These are phyloP conservation scores for Neolecta irregularis DNA, from an alignment of 1,139 yeast genomes.

Conservation along the genomic window DNA sequence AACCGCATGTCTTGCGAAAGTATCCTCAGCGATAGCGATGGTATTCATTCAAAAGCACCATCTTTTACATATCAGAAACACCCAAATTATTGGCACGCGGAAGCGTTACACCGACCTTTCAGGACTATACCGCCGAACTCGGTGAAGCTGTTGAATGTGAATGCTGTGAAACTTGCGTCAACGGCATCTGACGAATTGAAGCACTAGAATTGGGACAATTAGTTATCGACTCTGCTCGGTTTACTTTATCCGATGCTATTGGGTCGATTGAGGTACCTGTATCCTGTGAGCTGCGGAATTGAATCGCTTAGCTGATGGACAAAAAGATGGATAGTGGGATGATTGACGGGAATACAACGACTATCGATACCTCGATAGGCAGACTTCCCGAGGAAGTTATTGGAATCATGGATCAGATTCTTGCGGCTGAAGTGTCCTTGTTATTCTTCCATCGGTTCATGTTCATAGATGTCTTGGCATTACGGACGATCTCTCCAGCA, in stretches of 20 bases:
- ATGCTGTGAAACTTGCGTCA: no score
- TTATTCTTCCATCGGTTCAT: not conserved
- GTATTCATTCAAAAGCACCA: no score
- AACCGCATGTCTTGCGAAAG: no score
- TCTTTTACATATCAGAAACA: no score
- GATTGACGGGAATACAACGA: conserved; percentile 2
- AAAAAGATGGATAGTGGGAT: conserved; percentile 13
- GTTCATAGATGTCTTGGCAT: conserved; percentile 10
- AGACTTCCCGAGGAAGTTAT: conserved; percentile 5
- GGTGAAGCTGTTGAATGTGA: no score
- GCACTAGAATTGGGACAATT: conserved; percentile 9
- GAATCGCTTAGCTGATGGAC: no score
- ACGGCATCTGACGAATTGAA: no score
- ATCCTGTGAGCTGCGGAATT: no score
- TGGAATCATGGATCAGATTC: conserved; percentile 8
- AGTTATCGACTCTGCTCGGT: conserved; percentile 5
- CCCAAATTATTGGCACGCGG: no score
- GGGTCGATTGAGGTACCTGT: conserved; percentile 11
- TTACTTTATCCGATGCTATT: conserved; percentile 10
- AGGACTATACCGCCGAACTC: no score
- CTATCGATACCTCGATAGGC: conserved; percentile 3
- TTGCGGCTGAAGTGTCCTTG: conserved; percentile 4
- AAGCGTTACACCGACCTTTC: no score
- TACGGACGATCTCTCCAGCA: conserved; percentile 9
- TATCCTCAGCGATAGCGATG: no score